Evolutionary conservation across 768 basidiomycete genomes (phyloP).

Genomic region (Leccinum barrowsii): DNA sequence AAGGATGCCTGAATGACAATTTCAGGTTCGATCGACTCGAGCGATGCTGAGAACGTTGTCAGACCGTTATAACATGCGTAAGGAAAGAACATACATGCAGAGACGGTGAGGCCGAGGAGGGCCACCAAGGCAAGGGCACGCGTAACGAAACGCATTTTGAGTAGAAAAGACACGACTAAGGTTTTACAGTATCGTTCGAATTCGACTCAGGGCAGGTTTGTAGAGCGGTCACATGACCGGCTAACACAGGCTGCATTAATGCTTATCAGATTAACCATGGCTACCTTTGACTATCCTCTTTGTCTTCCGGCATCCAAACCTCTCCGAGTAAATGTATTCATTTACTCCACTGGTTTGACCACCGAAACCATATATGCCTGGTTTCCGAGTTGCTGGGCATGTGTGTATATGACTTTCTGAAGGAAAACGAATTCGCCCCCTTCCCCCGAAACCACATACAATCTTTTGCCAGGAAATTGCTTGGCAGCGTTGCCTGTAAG

Average conservation of each 20-base stretch:
- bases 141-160: slow-evolving; percentile 35
- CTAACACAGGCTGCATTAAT: background rate
- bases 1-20: slow-evolving; percentile 54
- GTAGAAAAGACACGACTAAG: background rate
- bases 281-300: slow-evolving; percentile 31
- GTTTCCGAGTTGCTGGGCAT: slow-evolving; percentile 94
- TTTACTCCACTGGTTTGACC: slow-evolving; percentile 91
- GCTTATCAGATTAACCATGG: background rate
- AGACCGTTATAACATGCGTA: background rate
- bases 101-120: slow-evolving; percentile 29
- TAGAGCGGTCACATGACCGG: slow-evolving; percentile 14
- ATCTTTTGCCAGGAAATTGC: slow-evolving; percentile 77
- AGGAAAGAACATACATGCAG: slow-evolving; percentile 23
- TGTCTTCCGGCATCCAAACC: slow-evolving; percentile 48
- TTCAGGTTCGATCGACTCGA: slow-evolving; percentile 47
- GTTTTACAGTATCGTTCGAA: no score
- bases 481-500: slow-evolving; percentile 89
- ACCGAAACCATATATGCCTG: slow-evolving; percentile 94
- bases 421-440: slow-evolving; percentile 94
- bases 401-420: slow-evolving; percentile 98
- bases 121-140: slow-evolving; percentile 26
- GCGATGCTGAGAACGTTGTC: slow-evolving; percentile 17
- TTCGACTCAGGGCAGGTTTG: slow-evolving; percentile 26
- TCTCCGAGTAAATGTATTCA: slow-evolving; percentile 93
- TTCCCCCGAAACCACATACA: slow-evolving; percentile 97